phyloP scores from a whole-genome alignment of 192 early-diverging fungal genomes.

The Jimgerdemannia flammicorona region DNA sequence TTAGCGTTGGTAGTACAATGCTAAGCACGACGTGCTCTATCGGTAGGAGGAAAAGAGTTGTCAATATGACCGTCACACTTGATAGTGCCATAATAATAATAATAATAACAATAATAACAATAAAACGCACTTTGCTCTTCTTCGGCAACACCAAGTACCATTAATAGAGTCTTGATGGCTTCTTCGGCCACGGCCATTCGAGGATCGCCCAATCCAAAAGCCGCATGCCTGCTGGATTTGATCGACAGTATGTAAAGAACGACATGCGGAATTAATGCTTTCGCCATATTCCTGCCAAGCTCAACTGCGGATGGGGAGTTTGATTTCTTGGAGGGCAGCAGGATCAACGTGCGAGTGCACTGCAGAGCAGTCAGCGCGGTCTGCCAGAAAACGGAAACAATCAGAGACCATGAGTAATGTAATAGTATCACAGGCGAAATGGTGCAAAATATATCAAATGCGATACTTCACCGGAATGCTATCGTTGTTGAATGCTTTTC shows the following conservation, averaged over 20 bases:
- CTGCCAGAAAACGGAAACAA: conserved; percentile 4
- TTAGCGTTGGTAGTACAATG: conserved; percentile 43
- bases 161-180: conserved; percentile 44
- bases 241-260: conserved; percentile 17
- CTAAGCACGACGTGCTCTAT: conserved; percentile 32
- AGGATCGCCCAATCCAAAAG: conserved; percentile 13
- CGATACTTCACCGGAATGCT: conserved; percentile 6
- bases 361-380: conserved; percentile 30
- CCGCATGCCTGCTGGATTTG: not conserved
- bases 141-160: conserved; percentile 24
- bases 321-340: conserved; percentile 25
- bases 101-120: too few relatives aligned
- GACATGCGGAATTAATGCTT: conserved; percentile 25
- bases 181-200: conserved; percentile 37
- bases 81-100: too few relatives aligned
- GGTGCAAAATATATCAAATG: not conserved
- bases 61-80: too few relatives aligned
- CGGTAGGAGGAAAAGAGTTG: not conserved
- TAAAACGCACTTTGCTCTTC: conserved; percentile 37
- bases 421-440: not conserved
- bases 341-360: conserved; percentile 33
- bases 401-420: not conserved
- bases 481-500: conserved; percentile 8
- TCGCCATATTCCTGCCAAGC: conserved; percentile 24
- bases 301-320: conserved; percentile 3